Conservation (phyloP, 371 early-diverging fungal genomes). For the Nematocida ironsii region DNA sequence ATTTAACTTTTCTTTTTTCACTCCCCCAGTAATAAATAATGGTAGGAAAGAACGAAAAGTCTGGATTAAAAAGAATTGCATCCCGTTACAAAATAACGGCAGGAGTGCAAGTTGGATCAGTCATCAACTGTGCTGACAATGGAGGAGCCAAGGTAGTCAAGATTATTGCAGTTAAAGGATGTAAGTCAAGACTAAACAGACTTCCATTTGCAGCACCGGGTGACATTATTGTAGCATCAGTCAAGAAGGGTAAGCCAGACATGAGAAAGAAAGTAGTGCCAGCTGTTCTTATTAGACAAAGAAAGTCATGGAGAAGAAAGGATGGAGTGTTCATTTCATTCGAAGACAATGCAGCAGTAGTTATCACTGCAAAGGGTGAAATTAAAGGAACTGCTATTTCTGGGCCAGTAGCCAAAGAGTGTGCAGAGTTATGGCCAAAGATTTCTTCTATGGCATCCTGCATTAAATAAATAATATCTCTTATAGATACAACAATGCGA, state of each 20-base stretch:
- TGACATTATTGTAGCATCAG: conserved; percentile 97
- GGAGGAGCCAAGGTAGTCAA: conserved; percentile 99
- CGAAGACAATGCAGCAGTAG: conserved; percentile 93
- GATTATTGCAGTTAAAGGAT: conserved; percentile 92
- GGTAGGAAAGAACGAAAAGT: conserved; percentile 61
- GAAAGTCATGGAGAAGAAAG: conserved; percentile 95
- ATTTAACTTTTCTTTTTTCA: conserved; percentile 58
- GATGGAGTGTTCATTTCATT: conserved; percentile 98
- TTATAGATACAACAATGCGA: not conserved
- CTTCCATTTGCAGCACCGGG: conserved; percentile 97
- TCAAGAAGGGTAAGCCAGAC: conserved; percentile 99
- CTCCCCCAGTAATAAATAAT: conserved; percentile 52
- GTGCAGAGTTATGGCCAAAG: conserved; percentile 99
- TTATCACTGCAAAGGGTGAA: conserved; percentile 98
- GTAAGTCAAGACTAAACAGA: conserved; percentile 92
- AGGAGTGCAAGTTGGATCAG: conserved; percentile 97
- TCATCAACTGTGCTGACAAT: conserved; percentile 99
- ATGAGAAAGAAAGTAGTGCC: conserved; percentile 99
- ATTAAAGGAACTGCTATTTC: conserved; percentile 99
- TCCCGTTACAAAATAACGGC: conserved; percentile 73
- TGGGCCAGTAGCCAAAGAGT: conserved; percentile 99
- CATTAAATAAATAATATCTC: conserved; percentile 48
- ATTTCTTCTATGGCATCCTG: conserved; percentile 82
- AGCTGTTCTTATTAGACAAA: conserved; percentile 97
- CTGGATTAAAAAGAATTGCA: conserved; percentile 55